Evolutionary conservation across 805 yeast genomes (phyloP).

Genomic region (Saccharomycopsis selenospora): DNA sequence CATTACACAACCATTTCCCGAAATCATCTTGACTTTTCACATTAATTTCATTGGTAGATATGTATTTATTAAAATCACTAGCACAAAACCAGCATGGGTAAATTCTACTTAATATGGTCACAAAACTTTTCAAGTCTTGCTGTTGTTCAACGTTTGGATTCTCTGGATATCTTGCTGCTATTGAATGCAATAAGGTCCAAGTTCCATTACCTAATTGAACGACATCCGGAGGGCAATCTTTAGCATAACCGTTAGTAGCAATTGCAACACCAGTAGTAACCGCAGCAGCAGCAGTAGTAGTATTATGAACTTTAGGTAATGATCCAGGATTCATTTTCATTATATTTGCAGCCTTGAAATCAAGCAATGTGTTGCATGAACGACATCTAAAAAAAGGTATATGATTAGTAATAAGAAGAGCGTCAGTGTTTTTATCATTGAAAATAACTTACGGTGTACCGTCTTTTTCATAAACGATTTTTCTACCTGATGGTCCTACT

Average conservation of each 20-base stretch:
- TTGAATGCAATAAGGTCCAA: conserved; percentile 86
- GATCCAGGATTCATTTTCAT: conserved; percentile 5
- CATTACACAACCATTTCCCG: conserved; percentile 89
- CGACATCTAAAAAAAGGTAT: conserved; percentile 54
- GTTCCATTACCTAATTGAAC: conserved; percentile 73
- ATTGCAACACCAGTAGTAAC: conserved; percentile 21
- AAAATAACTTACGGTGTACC: conserved; percentile 77
- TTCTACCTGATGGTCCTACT: conserved; percentile 53
- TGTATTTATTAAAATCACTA: conserved; percentile 64
- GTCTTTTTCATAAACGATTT: conserved; percentile 72
- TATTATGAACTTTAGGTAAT: conserved; percentile 8
- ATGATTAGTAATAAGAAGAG: not conserved
- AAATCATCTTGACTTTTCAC: conserved; percentile 67
- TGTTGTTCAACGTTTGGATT: conserved; percentile 56
- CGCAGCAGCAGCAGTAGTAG: conserved; percentile 24
- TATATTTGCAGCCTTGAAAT: conserved; percentile 59
- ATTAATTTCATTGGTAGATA: conserved; percentile 38
- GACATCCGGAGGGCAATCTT: conserved; percentile 82
- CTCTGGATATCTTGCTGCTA: conserved; percentile 85
- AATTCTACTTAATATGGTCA: conserved; percentile 62
- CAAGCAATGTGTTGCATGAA: conserved; percentile 74
- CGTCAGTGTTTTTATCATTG: not conserved
- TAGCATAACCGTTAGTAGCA: conserved; percentile 29
- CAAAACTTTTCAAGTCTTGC: conserved; percentile 60
- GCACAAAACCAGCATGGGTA: conserved; percentile 97